Evolutionary conservation across 2,329 filamentous ascomycete genomes (phyloP).

Genomic region (Penicillium janthinellum): DNA sequence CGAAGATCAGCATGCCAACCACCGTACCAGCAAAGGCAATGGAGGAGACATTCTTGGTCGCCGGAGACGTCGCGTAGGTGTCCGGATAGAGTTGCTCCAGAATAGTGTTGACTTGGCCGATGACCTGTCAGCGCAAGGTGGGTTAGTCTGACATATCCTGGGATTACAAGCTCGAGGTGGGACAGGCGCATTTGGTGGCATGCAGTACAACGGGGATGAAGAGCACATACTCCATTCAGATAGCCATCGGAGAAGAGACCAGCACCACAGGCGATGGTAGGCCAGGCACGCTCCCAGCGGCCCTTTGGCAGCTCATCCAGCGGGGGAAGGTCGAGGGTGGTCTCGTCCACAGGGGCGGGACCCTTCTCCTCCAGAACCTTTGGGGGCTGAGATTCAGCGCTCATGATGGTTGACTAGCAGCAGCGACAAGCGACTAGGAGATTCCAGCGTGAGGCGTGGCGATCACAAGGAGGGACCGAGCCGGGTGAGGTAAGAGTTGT

Average conservation of each 20-base stretch:
- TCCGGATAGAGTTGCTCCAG: conserved; percentile 68
- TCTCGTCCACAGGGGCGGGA: conserved; percentile 10
- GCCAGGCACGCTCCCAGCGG: conserved; percentile 62
- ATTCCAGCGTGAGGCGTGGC: background rate
- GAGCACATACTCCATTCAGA: conserved; percentile 71
- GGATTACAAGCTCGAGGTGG: background rate
- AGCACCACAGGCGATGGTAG: conserved; percentile 84
- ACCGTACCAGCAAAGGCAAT: conserved; percentile 89
- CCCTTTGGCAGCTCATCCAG: conserved; percentile 36
- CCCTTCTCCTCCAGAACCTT: conserved; percentile 21
- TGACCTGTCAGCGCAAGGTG: conserved; percentile 57
- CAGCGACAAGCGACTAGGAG: background rate
- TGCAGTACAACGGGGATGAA: background rate
- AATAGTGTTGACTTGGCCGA: conserved; percentile 82
- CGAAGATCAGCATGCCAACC: conserved; percentile 77
- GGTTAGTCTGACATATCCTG: conserved; percentile 1
- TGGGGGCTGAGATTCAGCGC: conserved; percentile 13
- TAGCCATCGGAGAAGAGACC: conserved; percentile 92
- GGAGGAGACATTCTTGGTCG: conserved; percentile 73
- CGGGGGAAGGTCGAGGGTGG: conserved; percentile 24
- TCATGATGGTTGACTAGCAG: conserved; percentile 5
- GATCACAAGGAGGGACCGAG: background rate
- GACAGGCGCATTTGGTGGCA: background rate
- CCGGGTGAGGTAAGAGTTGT: background rate
- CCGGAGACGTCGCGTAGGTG: conserved; percentile 68